A percentile compares a stretch with the other conserved stretches of the same genome.
Evolutionary conservation across 2,329 filamentous ascomycete species (phyloP).

Genomic region (Fusarium sarcochroum): DNA sequence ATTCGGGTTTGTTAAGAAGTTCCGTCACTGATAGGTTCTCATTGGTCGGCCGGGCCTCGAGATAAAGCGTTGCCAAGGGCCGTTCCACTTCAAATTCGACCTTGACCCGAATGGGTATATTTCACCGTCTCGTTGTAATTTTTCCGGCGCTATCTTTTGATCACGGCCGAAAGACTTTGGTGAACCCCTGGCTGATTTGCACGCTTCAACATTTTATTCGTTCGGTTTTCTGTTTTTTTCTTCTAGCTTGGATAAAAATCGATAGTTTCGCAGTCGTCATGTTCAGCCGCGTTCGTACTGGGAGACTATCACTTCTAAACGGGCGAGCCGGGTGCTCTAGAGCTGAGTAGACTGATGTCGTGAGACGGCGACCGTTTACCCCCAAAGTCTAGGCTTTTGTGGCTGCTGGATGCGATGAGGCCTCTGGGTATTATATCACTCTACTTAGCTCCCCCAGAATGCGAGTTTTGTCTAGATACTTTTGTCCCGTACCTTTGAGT

Average conservation of each 20-base stretch:
- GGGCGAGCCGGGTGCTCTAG: constrained; percentile 16
- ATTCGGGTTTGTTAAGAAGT: background rate
- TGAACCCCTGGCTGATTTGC: background rate
- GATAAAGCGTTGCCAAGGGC: background rate
- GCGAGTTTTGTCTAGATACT: background rate
- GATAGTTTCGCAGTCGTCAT: constrained; percentile 5
- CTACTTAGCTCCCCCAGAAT: constrained; percentile 7
- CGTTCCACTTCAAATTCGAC: background rate
- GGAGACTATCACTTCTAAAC: background rate
- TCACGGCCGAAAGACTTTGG: constrained; percentile 1
- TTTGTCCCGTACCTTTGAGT: background rate
- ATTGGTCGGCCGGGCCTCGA: constrained; percentile 1
- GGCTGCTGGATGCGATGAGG: background rate
- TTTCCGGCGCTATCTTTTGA: constrained; percentile 16
- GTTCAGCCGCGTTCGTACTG: constrained; percentile 5
- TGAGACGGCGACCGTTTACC: background rate
- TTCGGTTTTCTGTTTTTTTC: background rate
- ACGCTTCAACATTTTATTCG: constrained; percentile 4
- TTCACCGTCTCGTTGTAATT: constrained; percentile 12
- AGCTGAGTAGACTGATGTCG: constrained; percentile 1
- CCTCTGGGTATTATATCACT: constrained; percentile 10
- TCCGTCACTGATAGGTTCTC: background rate
- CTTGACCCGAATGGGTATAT: background rate
- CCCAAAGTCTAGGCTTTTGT: background rate
- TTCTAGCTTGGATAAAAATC: constrained; percentile 6